These are phyloP conservation scores for Gastrolobium villosum DNA, from an alignment of 306 rosid genomes.

Conservation along the genomic window DNA sequence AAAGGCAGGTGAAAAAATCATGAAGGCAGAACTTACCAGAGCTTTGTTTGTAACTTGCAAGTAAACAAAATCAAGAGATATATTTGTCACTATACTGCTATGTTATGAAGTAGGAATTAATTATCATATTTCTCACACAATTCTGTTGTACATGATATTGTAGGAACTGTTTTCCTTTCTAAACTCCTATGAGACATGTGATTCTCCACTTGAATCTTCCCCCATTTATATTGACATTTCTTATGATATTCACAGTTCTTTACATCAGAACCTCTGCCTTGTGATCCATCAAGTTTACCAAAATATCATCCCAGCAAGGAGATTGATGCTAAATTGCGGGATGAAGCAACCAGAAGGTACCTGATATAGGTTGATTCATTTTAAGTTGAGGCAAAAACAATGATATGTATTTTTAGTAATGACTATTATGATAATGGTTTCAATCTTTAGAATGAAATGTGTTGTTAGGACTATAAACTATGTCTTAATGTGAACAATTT, in stretches of 20 bases:
- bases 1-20: conserved; percentile 29
- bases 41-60: conserved; percentile 17
- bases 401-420: conserved; percentile 9
- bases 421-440: conserved; percentile 16
- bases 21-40: conserved; percentile 8
- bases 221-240: background rate
- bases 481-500: conserved; percentile 31
- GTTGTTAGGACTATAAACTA: conserved; percentile 19
- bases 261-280: conserved; percentile 78
- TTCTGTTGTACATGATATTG: conserved; percentile 26
- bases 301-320: conserved; percentile 95
- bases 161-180: conserved; percentile 35
- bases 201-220: conserved; percentile 39
- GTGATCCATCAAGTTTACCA: conserved; percentile 93
- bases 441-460: conserved; percentile 27
- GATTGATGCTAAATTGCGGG: conserved; percentile 88
- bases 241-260: conserved; percentile 68
- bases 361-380: conserved; percentile 23
- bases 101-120: conserved; percentile 23
- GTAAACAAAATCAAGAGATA: conserved; percentile 15
- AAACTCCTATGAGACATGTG: conserved; percentile 26
- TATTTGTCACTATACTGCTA: conserved; percentile 21
- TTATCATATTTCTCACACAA: conserved; percentile 10
- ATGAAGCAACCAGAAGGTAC: conserved; percentile 83
- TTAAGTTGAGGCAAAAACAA: conserved; percentile 28